Base-by-base conservation (phyloP, 148 eudicot genomes). In the Salicornia ramosissima region DNA sequence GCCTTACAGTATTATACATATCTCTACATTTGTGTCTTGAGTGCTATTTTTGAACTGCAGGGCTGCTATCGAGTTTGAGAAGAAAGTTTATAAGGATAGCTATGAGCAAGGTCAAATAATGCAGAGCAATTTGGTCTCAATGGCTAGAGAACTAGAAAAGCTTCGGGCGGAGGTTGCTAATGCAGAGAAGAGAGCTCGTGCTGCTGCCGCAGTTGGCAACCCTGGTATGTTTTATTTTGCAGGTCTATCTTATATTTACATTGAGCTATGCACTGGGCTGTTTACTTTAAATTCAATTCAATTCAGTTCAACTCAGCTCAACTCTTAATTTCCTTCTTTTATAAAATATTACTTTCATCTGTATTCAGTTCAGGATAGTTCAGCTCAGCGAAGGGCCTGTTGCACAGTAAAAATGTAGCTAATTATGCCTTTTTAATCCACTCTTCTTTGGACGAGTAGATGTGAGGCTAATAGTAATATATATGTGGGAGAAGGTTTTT, bases 141-240 rank as follows among this genome's bases (percentile, higher is more conserved):
- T 93, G 96, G 91, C 90, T 58, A 78, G 98, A 42, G 98, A 93
- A 74, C 71, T 93, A 80, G 98, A 93, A 71, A 93, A 93, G 78
- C 96, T 93, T 72, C 94, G 90, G 67, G 98, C 98, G 22, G 98
- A 90, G 82, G 84, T 90, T 82, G 91, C 96, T 81, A 86, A 84
- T 76, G 91, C 92, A 21, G 92, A 93, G 79, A 93, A 93, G 80
- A 88, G 92, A 81, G 90, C 95, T 43, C 89, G 82, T 74, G 96
- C 89, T 74, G 88, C 86, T 58, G 87, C 90, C 13, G 85, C 86
- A n/a, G 84, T 75, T 77, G 86, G 76, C 52, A 84, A 83, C 84
- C 83, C 85, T 68, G 96, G 95, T 86, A 84, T 52, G 65, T 18
- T n/a, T 50, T 75, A 9, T n/a, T 3, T 40, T 54, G 50, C 30